These are phyloP conservation scores for Leishmania martiniquensis DNA, from an alignment of 208 protist genomes.

Conservation along the genomic window DNA sequence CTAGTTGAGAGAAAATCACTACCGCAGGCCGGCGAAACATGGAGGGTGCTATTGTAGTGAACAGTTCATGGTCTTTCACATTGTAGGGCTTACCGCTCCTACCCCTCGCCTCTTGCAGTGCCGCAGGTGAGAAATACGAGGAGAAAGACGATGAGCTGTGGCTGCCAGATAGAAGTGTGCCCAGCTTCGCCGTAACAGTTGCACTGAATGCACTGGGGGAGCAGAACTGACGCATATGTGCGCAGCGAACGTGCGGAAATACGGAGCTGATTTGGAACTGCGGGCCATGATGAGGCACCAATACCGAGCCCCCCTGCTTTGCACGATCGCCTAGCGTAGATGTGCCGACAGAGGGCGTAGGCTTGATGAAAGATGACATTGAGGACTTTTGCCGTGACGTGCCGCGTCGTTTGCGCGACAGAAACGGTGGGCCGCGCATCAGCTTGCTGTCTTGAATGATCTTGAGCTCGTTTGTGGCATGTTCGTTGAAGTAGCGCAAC, in stretches of 20 bases:
- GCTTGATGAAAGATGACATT: neutral
- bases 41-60: conserved; percentile 52
- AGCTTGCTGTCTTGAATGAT: conserved; percentile 90
- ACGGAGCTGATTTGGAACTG: conserved; percentile 47
- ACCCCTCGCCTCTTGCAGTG: neutral
- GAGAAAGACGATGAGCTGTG: conserved; percentile 33
- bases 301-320: neutral
- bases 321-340: neutral
- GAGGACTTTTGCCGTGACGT: neutral
- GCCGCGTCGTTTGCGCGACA: conserved; percentile 48
- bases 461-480: conserved; percentile 88
- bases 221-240: conserved; percentile 68
- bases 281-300: conserved; percentile 11
- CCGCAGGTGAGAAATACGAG: conserved; percentile 20
- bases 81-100: conserved; percentile 28
- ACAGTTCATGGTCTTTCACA: conserved; percentile 46
- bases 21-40: conserved; percentile 76
- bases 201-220: conserved; percentile 1
- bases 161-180: conserved; percentile 22
- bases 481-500: conserved; percentile 91
- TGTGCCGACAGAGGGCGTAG: neutral
- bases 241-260: conserved; percentile 57
- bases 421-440: conserved; percentile 76
- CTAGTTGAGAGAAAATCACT: conserved; percentile 84
- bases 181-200: neutral